Evolutionary conservation across 1,284 basidiomycete species (phyloP), one percentile per base, ranked within the genome.

Genomic region (Marasmius fiardii): DNA sequence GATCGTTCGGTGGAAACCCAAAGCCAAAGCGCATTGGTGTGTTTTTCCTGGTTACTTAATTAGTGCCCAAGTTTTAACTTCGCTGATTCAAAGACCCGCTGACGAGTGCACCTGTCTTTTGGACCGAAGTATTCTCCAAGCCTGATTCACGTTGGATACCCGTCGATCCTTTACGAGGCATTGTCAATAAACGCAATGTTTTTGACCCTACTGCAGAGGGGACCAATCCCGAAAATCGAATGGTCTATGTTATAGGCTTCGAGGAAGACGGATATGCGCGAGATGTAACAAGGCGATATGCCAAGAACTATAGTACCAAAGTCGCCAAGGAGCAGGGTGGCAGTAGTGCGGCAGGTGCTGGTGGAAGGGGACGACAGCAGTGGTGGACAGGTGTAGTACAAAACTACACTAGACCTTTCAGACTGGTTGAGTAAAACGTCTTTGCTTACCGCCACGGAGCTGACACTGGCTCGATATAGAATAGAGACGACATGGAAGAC

Each of bases 51-150:
- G 18, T 45, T 20, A 45, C 35, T 10, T 10, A 26, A n/a, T 28
- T n/a, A 11, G 12, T 31, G 20, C 21, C 34, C 37, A n/a, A 41
- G 20, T 23, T 33, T 53, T n/a, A 20, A 20, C 1, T 33, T 53
- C 33, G 7, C 18, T 11, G 11, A 43, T 21, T 33, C 51, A 69
- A 74, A 41, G 80, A 87, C 68, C 86, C 85, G 37, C 73, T 71
- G 21, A 73, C 65, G 33, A 80, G 84, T n/a, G 90, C 95, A 1
- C 97, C 96, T 0, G 88, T 96, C 2, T 93, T 95, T 71, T 99
- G 96, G 97, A 93, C 92, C 1, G 97, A 99, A 71, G 92, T 98
- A 0, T 99, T 95, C 71, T 95, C 92, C 26, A 86, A 92, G 18
- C 86, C 95, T 1, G 95, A 98, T 71, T 86, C 84, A 45, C 85